Conservation (phyloP, 441 rosid genomes). For the Macaranga tanarius region DNA sequence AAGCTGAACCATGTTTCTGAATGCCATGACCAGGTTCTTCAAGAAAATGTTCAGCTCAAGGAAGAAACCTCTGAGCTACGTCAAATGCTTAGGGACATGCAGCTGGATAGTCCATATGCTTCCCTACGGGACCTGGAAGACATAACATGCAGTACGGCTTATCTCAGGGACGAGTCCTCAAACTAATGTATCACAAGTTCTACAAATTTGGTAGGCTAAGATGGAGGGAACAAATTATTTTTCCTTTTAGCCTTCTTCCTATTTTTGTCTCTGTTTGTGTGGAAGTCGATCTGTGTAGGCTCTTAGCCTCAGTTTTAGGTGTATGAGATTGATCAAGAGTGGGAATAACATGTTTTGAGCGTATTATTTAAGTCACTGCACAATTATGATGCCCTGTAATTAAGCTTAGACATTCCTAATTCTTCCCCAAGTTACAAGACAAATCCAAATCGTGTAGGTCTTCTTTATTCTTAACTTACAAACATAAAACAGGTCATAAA, state of each 20-base stretch:
- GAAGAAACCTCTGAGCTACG: conserved; percentile 66
- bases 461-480: not conserved
- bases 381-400: conserved; percentile 9
- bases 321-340: conserved; percentile 8
- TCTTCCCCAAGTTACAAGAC: conserved; percentile 2
- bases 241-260: not conserved
- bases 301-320: conserved; percentile 14
- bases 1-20: conserved; percentile 66
- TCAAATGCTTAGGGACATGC: conserved; percentile 60
- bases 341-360: conserved; percentile 24
- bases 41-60: conserved; percentile 73
- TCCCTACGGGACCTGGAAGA: conserved; percentile 47
- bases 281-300: conserved; percentile 11
- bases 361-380: conserved; percentile 13
- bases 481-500: not conserved
- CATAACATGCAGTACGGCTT: conserved; percentile 36
- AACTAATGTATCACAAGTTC: conserved; percentile 44
- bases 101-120: conserved; percentile 47
- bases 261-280: conserved; percentile 13
- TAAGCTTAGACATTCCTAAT: not conserved
- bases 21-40: conserved; percentile 46
- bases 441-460: not conserved
- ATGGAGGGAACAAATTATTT: conserved; percentile 4
- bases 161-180: conserved; percentile 48
- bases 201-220: conserved; percentile 39